Evolutionary conservation across 148 eudicot species (phyloP).

Genomic region (Pharnaceum exiguum): DNA sequence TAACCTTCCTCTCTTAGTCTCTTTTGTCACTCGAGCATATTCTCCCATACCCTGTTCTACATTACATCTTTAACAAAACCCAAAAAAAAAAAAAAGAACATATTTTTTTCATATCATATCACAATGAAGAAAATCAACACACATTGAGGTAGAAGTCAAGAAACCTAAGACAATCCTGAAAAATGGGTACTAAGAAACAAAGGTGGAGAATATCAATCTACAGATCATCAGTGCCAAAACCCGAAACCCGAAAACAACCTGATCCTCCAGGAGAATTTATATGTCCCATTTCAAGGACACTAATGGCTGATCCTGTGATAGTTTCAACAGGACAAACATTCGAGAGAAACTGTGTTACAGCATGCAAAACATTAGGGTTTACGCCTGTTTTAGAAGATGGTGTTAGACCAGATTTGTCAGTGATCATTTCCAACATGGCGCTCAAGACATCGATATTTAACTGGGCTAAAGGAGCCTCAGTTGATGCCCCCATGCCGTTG

Average conservation of each 20-base stretch:
- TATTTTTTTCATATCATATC: not conserved
- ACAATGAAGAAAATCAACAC: not conserved
- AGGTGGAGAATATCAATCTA: conserved; percentile 62
- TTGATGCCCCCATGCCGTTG: conserved; percentile 38
- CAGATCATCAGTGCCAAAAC: conserved; percentile 22
- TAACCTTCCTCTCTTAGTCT: too few species aligned
- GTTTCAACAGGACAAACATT: conserved; percentile 83
- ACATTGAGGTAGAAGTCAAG: not conserved
- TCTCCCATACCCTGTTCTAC: too few species aligned
- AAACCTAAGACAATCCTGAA: not conserved
- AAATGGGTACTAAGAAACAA: conserved; percentile 50
- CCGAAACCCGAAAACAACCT: not conserved
- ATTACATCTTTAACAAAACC: too few species aligned
- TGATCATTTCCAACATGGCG: conserved; percentile 65
- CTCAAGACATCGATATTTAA: conserved; percentile 61
- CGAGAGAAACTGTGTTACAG: conserved; percentile 64
- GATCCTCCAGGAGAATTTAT: conserved; percentile 39
- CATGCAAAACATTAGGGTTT: conserved; percentile 47
- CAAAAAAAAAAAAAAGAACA: too few species aligned
- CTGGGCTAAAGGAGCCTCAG: conserved; percentile 33
- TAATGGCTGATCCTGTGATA: conserved; percentile 89
- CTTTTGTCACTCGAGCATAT: too few species aligned
- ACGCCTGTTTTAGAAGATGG: conserved; percentile 45
- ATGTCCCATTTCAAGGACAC: conserved; percentile 59
- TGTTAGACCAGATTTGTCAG: conserved; percentile 45